Evolutionary conservation across 306 rosid genomes (phyloP).

Genomic region (Vigna hirtella): DNA sequence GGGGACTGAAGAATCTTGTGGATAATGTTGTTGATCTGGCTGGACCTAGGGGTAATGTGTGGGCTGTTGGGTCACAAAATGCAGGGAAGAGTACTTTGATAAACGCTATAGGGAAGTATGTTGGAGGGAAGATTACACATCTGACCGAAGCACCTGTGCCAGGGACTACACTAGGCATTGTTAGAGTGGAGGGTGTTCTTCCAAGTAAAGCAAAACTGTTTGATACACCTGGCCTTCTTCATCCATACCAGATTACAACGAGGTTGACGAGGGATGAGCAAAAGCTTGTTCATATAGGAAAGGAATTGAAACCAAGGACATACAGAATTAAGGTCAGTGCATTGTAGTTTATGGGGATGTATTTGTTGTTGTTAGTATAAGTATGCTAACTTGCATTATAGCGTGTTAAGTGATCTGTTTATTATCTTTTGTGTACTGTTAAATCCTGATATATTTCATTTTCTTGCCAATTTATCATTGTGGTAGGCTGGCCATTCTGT

Average conservation of each 20-base stretch:
- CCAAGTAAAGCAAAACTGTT: constrained; percentile 83
- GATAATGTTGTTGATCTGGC: constrained; percentile 71
- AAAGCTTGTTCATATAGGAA: constrained; percentile 79
- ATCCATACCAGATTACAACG: constrained; percentile 85
- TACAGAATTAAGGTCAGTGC: constrained; percentile 83
- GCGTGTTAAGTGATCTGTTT: not conserved
- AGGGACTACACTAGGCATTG: constrained; percentile 92
- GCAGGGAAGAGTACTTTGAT: constrained; percentile 95
- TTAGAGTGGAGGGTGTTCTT: constrained; percentile 92
- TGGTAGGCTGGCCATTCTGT: constrained; percentile 84
- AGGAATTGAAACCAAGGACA: constrained; percentile 95
- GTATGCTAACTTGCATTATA: not conserved
- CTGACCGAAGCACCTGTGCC: constrained; percentile 96
- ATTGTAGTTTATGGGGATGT: constrained; percentile 31
- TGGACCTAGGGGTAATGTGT: constrained; percentile 88
- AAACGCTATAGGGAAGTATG: constrained; percentile 71
- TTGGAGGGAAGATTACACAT: constrained; percentile 71
- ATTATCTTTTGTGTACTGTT: constrained; percentile 7
- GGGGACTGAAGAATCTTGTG: constrained; percentile 87
- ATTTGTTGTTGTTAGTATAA: constrained; percentile 2
- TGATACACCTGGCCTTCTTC: constrained; percentile 93
- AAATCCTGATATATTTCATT: constrained; percentile 17
- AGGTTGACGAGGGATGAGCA: constrained; percentile 91
- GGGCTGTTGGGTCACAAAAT: constrained; percentile 96
- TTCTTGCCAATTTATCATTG: constrained; percentile 29